phyloP scores from a whole-genome alignment of 768 basidiomycete genomes.

The Boletellus ananas region DNA sequence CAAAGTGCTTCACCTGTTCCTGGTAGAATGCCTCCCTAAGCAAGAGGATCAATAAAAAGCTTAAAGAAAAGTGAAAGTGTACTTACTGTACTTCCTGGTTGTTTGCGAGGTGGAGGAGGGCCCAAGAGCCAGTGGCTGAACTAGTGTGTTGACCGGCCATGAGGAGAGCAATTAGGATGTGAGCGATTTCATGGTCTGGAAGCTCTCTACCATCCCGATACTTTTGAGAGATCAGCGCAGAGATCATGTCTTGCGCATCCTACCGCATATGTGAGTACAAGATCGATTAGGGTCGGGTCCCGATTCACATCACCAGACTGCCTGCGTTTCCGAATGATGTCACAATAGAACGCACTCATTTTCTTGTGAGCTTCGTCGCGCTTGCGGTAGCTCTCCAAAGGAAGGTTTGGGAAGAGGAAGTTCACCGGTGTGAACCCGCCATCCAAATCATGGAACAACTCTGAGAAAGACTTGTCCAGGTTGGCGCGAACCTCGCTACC shows the following conservation, averaged over 20 bases:
- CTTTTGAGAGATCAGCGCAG: constrained; percentile 74
- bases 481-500: constrained; percentile 81
- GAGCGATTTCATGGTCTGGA: constrained; percentile 89
- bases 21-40: constrained; percentile 76
- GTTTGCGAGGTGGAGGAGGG: constrained; percentile 80
- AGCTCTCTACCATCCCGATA: constrained; percentile 80
- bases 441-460: constrained; percentile 84
- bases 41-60: not conserved
- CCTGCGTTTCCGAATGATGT: constrained; percentile 75
- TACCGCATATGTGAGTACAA: constrained; percentile 28
- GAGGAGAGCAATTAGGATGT: constrained; percentile 97
- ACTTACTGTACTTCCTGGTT: constrained; percentile 72
- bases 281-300: not conserved
- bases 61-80: not conserved
- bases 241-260: constrained; percentile 89
- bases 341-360: constrained; percentile 91
- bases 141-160: constrained; percentile 99
- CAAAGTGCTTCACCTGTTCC: constrained; percentile 84
- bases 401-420: constrained; percentile 92
- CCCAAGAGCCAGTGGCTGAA: constrained; percentile 89
- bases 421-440: constrained; percentile 95
- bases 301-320: constrained; percentile 41
- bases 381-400: constrained; percentile 83
- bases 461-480: constrained; percentile 81
- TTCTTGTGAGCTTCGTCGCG: constrained; percentile 88